Evolutionary conservation across 352 stramenopile species (phyloP).

Genomic region (Peronospora destructor): DNA sequence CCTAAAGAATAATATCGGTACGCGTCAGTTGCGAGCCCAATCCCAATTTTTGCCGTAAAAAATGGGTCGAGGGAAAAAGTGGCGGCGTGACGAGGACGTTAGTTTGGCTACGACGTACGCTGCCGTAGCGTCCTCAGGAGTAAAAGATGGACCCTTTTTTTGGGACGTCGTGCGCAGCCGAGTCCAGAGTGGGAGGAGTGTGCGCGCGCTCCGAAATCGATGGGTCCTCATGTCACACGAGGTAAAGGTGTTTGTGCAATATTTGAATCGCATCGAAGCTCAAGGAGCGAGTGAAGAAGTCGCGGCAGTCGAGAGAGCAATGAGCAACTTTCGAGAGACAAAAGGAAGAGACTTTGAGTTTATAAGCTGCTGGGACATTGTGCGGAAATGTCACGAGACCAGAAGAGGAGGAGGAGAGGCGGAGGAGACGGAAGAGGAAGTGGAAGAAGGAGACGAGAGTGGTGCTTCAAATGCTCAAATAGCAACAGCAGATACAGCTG

Average conservation of each 20-base stretch:
- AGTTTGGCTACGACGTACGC: slow-evolving; percentile 1
- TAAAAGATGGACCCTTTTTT: slow-evolving; percentile 4
- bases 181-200: slow-evolving; percentile 1
- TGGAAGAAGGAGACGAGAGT: background rate
- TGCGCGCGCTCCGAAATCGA: slow-evolving; percentile 4
- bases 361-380: slow-evolving; percentile 7
- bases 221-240: slow-evolving; percentile 2
- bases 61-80: slow-evolving; percentile 6
- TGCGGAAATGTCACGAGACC: slow-evolving; percentile 2
- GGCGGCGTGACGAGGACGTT: slow-evolving; percentile 1
- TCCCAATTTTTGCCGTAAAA: background rate
- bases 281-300: background rate
- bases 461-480: background rate
- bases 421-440: background rate
- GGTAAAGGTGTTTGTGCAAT: slow-evolving; percentile 3
- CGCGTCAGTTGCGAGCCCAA: background rate
- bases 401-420: background rate
- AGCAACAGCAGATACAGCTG: background rate
- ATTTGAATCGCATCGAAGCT: slow-evolving; percentile 2
- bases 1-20: background rate
- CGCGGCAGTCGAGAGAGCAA: background rate
- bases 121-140: background rate
- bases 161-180: slow-evolving; percentile 4
- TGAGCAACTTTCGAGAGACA: slow-evolving; percentile 1
- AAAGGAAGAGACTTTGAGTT: slow-evolving; percentile 10